Evolutionary conservation across 2,329 filamentous ascomycete genomes (phyloP), one percentile per base, ranked within the genome.

Genomic region (Macrophomina tecta): DNA sequence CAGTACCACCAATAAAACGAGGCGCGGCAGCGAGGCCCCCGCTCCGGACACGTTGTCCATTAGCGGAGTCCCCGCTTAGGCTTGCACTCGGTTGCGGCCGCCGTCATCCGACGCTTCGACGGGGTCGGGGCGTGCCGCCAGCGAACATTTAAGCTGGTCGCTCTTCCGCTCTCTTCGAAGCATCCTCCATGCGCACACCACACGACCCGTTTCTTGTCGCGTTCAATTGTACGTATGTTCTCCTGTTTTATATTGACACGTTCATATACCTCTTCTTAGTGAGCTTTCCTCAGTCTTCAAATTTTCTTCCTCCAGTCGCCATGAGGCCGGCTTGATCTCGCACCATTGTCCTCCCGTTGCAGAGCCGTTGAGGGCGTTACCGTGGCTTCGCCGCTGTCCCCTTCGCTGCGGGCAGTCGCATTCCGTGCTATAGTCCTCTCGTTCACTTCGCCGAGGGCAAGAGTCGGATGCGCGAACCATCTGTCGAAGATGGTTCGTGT

Each of bases 361-460:
- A n/a, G 16, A 18, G 5, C 1, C 7, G n/a, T n/a, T 40, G 36
- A 42, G 53, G 53, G 53, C 18, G 16, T 56, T 56, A 56, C 46
- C 53, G 53, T 56, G 53, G 53, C 53, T 42, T 56, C 46, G 46
- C 53, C 36, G 16, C 6, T 56, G 36, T 12, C 36, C 53, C 53
- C 53, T 56, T 56, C 1, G 7, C 18, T 30, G 34, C 53, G 53
- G 18, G 18, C 36, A 56, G 53, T 5, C 53, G 53, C 46, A 30
- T 40, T 40, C 34, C 36, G 28, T 34, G 46, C 53, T 28, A 30
- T 42, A 40, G 11, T 56, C 53, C 53, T 56, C 53, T 42, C 32
- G 4, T 48, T 5, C 8, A 5, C 45, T 48, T 14, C 18, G 36
- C 11, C 9, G 18, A 28, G 34, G 53, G 53, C 34, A 42, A 56